Conservation (phyloP, 2,329 filamentous ascomycete species). For the Ascochyta rabiei region DNA sequence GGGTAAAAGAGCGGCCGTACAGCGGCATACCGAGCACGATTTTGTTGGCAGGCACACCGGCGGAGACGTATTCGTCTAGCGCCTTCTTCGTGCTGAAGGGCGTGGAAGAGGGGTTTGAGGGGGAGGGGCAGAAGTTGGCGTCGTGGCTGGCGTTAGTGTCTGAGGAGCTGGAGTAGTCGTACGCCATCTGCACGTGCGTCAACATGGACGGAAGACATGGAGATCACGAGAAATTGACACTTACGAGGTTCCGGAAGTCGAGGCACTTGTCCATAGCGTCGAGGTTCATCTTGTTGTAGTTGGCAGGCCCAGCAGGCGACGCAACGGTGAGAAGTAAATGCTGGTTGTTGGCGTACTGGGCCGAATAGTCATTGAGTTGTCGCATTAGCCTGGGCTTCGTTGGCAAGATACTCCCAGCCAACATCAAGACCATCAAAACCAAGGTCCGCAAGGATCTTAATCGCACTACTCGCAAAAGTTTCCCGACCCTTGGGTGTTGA, state of each 20-base stretch:
- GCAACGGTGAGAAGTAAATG: constrained; percentile 55
- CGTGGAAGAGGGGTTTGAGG: constrained; percentile 35
- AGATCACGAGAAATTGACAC: background rate
- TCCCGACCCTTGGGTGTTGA: constrained; percentile 33
- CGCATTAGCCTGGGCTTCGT: constrained; percentile 37
- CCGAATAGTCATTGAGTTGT: constrained; percentile 50
- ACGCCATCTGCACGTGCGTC: constrained; percentile 67
- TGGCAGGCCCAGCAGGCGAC: constrained; percentile 49
- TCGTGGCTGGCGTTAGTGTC: constrained; percentile 40
- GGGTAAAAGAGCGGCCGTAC: constrained; percentile 42
- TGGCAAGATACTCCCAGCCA: constrained; percentile 44
- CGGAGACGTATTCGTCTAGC: constrained; percentile 36
- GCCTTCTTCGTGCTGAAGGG: constrained; percentile 42
- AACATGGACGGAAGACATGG: background rate
- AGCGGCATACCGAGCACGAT: constrained; percentile 47
- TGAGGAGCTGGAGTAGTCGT: constrained; percentile 67
- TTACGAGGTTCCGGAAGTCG: constrained; percentile 59
- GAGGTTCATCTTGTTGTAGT: constrained; percentile 54
- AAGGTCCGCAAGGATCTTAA: constrained; percentile 38
- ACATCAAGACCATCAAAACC: constrained; percentile 48
- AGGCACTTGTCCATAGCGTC: constrained; percentile 54
- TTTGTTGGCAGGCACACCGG: constrained; percentile 39
- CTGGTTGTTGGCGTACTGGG: constrained; percentile 44
- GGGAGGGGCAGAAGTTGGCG: constrained; percentile 35
- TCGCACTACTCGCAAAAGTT: constrained; percentile 41